Conservation (phyloP, 768 basidiomycete genomes). For the Gymnopilus junonius region DNA sequence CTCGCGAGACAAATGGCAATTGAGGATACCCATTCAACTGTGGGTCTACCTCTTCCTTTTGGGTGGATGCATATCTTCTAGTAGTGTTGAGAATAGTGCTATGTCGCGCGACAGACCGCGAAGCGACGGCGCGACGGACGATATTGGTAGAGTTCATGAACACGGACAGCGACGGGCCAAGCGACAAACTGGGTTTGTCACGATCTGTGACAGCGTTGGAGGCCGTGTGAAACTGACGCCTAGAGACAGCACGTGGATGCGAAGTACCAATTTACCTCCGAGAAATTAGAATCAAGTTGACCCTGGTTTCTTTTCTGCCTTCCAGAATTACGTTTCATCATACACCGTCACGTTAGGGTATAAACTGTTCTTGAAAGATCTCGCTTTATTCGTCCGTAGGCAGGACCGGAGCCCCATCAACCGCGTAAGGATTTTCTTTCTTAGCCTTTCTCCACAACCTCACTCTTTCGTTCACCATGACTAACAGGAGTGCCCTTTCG, state of each 20-base stretch:
- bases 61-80: conserved; percentile 39
- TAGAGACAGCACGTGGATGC: conserved; percentile 5
- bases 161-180: conserved; percentile 22
- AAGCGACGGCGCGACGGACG: conserved; percentile 42
- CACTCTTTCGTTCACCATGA: conserved; percentile 14
- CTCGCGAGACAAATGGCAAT: conserved; percentile 68
- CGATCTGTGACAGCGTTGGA: background rate
- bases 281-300: conserved; percentile 31
- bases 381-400: conserved; percentile 18
- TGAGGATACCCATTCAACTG: conserved; percentile 77
- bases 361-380: conserved; percentile 26
- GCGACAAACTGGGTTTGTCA: conserved; percentile 19
- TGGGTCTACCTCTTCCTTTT: conserved; percentile 54
- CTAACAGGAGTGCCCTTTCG: conserved; percentile 8
- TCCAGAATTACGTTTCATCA: conserved; percentile 26
- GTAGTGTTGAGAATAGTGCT: conserved; percentile 13
- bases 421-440: conserved; percentile 13
- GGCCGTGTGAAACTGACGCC: conserved; percentile 22
- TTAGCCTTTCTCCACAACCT: conserved; percentile 15
- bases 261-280: background rate
- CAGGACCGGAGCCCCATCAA: conserved; percentile 9
- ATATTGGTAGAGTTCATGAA: conserved; percentile 44
- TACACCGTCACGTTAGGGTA: conserved; percentile 19
- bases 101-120: conserved; percentile 33
- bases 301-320: conserved; percentile 47